Base-by-base conservation (phyloP, 306 rosid species). In the Vigna reflexopilosa region DNA sequence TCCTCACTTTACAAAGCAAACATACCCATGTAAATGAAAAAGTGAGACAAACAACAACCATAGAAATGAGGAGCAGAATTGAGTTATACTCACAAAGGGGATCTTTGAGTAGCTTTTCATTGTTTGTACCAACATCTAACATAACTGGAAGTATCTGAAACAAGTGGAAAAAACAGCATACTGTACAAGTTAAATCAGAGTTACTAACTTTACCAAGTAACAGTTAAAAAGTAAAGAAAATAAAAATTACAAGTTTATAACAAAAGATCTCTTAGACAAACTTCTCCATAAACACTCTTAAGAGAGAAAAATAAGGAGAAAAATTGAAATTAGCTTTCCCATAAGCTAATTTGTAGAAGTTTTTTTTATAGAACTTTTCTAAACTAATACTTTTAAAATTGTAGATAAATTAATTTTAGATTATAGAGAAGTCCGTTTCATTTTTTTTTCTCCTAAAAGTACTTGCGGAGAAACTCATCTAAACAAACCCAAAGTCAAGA, bases 51-150 rank as follows among this genome's bases (percentile, higher is more conserved):
- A 68, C 13, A 32, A 44, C 65, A 52, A 54, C 26, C 9, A 17
- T 11, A 44, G 66, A 82, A 61, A 67, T 30, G 30, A 45, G 76
- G 38, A 22, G 72, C n/a, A 36, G 70, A 54, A 34, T 9, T 45
- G 40, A 47, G 66, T 77, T 80, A 63, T 71, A 87, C 96, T 89
- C 78, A 93, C 98, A 93, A 75, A 93, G 96, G 55, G 81, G 90
- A 59, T 93, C 94, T 40, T 93, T 85, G 49, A 93, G 98, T 82
- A 93, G 87, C 86, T 75, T 88, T 80, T 86, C 85, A 67, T 93
- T 93, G 89, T 93, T 93, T 38, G 98, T 93, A 75, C 98, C 98
- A 83, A 93, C 89, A 80, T 93, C 98, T 0, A 93, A 87, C 98
- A 93, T 93, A 70, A 93, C 90, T 1, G 98, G 98, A 73, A 93